phyloP scores from a whole-genome alignment of 768 basidiomycete genomes.

The Epithele typhae region DNA sequence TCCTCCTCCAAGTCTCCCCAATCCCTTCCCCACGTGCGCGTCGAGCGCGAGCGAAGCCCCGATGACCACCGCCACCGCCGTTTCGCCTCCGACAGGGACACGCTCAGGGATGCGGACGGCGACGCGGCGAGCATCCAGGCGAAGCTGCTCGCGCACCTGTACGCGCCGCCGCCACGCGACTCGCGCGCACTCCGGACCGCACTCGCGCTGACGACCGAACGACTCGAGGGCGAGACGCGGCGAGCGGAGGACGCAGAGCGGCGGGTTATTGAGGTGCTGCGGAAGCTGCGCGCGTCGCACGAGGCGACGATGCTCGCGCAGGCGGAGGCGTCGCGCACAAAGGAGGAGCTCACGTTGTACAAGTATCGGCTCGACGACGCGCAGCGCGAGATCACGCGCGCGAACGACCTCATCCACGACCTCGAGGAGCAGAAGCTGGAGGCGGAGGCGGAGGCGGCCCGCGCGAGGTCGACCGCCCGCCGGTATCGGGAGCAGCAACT shows the following conservation, averaged over 20 bases:
- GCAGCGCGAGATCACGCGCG: slow-evolving; percentile 62
- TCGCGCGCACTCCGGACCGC: slow-evolving; percentile 17
- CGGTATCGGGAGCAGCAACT: slow-evolving; percentile 51
- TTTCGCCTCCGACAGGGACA: not conserved
- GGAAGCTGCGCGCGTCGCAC: slow-evolving; percentile 52
- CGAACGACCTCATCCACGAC: slow-evolving; percentile 57
- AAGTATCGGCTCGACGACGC: slow-evolving; percentile 59
- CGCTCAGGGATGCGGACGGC: slow-evolving; percentile 1
- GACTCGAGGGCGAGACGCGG: slow-evolving; percentile 45
- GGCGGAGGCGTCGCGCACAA: slow-evolving; percentile 50
- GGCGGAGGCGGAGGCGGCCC: slow-evolving; percentile 61
- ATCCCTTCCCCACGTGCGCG: slow-evolving; percentile 6
- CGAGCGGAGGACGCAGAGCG: slow-evolving; percentile 57
- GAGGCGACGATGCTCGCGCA: slow-evolving; percentile 52
- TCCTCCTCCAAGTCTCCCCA: slow-evolving; percentile 8
- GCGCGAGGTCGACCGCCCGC: slow-evolving; percentile 47
- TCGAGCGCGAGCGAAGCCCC: slow-evolving; percentile 14
- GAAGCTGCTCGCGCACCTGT: slow-evolving; percentile 20
- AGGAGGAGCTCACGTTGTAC: slow-evolving; percentile 58
- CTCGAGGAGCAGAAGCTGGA: slow-evolving; percentile 54
- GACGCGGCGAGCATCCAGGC: slow-evolving; percentile 6
- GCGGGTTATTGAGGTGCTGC: slow-evolving; percentile 41
- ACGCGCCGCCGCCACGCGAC: slow-evolving; percentile 16
- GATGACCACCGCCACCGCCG: slow-evolving; percentile 1
- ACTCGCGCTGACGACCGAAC: slow-evolving; percentile 28